These are phyloP conservation scores for Jaltomata sinuosa DNA, from an alignment of 257 asterid genomes.

Conservation along the genomic window DNA sequence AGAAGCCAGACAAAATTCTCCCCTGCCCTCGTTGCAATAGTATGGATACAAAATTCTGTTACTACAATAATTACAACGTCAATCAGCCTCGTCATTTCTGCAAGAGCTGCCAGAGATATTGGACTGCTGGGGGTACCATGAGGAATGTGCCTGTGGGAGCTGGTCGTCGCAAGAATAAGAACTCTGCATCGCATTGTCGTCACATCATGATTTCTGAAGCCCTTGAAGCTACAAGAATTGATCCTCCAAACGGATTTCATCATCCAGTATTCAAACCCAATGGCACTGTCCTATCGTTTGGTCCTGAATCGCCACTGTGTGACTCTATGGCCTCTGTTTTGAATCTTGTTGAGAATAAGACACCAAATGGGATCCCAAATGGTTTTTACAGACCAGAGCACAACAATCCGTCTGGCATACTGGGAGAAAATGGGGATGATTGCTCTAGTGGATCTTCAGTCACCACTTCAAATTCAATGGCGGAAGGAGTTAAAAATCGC, in stretches of 20 bases:
- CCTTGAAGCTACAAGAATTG: constrained; percentile 36
- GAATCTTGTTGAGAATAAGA: constrained; percentile 30
- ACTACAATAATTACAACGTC: constrained; percentile 79
- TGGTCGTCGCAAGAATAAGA: constrained; percentile 79
- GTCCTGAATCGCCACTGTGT: constrained; percentile 33
- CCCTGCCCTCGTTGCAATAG: constrained; percentile 96
- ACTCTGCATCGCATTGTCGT: constrained; percentile 39
- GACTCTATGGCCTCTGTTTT: constrained; percentile 49
- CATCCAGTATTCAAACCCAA: constrained; percentile 35
- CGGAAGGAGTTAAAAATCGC: constrained; percentile 15
- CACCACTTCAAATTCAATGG: constrained; percentile 19
- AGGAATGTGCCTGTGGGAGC: constrained; percentile 93
- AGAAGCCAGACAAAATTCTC: constrained; percentile 78
- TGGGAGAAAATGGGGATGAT: constrained; percentile 32
- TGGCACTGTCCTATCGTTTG: constrained; percentile 63
- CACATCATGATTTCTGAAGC: constrained; percentile 57
- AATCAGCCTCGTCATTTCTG: constrained; percentile 92
- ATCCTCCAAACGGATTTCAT: constrained; percentile 33
- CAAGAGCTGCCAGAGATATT: constrained; percentile 90
- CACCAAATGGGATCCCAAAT: constrained; percentile 15
- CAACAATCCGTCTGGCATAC: constrained; percentile 13
- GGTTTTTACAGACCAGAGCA: constrained; percentile 19
- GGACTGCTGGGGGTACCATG: constrained; percentile 98
- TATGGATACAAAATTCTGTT: constrained; percentile 88
- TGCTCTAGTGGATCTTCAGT: constrained; percentile 31